phyloP scores from a whole-genome alignment of 1,139 yeast species.

The Suhomyces bolitotheri region DNA sequence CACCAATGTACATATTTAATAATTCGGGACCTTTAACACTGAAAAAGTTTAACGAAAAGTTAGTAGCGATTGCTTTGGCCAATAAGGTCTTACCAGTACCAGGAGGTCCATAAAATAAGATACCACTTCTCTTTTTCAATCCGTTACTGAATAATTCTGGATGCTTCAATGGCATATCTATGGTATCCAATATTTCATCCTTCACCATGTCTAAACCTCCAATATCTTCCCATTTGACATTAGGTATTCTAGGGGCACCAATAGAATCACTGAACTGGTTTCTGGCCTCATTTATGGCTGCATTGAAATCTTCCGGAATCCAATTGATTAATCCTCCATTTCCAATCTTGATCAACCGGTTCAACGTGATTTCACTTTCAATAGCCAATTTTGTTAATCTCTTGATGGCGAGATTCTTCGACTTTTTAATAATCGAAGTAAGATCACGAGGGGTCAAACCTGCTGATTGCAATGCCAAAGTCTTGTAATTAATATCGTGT shows the following conservation, averaged over 20 bases:
- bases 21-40: constrained; percentile 96
- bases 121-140: constrained; percentile 90
- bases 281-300: constrained; percentile 79
- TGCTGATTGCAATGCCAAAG: constrained; percentile 83
- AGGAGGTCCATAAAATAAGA: constrained; percentile 94
- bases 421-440: constrained; percentile 64
- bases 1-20: constrained; percentile 96
- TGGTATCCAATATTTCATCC: constrained; percentile 90
- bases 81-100: constrained; percentile 95
- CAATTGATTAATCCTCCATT: constrained; percentile 58
- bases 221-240: constrained; percentile 93
- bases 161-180: constrained; percentile 91
- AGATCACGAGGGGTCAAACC: constrained; percentile 89
- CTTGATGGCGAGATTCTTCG: constrained; percentile 58
- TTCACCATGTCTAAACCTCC: constrained; percentile 90
- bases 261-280: constrained; percentile 89
- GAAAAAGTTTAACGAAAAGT: constrained; percentile 88
- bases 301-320: constrained; percentile 64
- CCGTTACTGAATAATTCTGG: constrained; percentile 89
- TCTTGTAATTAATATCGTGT: constrained; percentile 56
- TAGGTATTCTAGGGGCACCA: constrained; percentile 96
- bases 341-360: constrained; percentile 36
- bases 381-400: constrained; percentile 40
- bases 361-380: constrained; percentile 18
- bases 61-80: constrained; percentile 96